Conservation (phyloP, 148 eudicot species). For the Nepenthes mirabilis region DNA sequence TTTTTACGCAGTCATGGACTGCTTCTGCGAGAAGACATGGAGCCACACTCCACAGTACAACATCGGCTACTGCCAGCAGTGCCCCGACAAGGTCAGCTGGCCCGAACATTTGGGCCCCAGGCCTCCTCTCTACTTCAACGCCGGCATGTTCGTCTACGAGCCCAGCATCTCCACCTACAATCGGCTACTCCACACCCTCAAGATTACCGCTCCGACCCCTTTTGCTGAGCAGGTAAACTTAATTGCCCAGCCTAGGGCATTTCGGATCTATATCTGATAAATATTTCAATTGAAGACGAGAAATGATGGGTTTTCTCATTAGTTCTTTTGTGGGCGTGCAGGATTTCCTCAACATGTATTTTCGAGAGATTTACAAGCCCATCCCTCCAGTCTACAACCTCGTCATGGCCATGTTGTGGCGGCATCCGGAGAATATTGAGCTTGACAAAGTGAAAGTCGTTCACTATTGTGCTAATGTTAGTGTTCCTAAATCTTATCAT, state of each 20-base stretch:
- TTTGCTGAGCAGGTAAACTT: slow-evolving; percentile 65
- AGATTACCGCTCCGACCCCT: slow-evolving; percentile 46
- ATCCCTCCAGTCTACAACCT: slow-evolving; percentile 56
- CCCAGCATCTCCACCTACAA: slow-evolving; percentile 46
- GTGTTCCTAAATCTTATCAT: neutral
- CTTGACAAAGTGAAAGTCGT: slow-evolving; percentile 56
- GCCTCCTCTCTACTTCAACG: slow-evolving; percentile 63
- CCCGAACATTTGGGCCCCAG: slow-evolving; percentile 42
- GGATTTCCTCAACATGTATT: slow-evolving; percentile 83
- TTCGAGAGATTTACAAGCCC: slow-evolving; percentile 50
- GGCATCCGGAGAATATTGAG: slow-evolving; percentile 60
- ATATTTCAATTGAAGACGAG: too few relatives aligned
- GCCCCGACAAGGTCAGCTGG: slow-evolving; percentile 52
- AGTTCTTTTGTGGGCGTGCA: slow-evolving; percentile 9
- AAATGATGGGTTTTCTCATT: too few relatives aligned
- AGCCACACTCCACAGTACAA: slow-evolving; percentile 47
- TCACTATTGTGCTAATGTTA: slow-evolving; percentile 71
- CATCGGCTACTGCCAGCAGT: slow-evolving; percentile 63
- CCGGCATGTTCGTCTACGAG: slow-evolving; percentile 81
- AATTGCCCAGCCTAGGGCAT: too few relatives aligned
- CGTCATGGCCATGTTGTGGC: slow-evolving; percentile 72
- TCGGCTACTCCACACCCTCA: slow-evolving; percentile 39
- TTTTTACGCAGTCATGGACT: slow-evolving; percentile 80
- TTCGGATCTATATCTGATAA: too few relatives aligned
- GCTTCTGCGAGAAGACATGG: slow-evolving; percentile 81